phyloP scores from a whole-genome alignment of 495 filamentous ascomycete genomes.

The Pseudoneurospora amorphoporcata region DNA sequence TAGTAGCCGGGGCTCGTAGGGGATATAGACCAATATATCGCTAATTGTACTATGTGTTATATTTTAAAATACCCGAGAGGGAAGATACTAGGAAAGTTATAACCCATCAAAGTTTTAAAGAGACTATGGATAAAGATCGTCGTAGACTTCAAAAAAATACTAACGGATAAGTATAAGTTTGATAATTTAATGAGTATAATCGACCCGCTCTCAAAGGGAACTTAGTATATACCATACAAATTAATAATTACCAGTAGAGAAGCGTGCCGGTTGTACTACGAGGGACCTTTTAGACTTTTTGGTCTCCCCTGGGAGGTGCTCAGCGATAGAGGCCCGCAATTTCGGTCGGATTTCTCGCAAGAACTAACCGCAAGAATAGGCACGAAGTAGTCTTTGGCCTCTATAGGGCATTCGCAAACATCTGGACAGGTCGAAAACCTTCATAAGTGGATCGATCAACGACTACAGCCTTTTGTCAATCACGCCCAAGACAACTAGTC shows the following conservation, averaged over 20 bases:
- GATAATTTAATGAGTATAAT: not conserved
- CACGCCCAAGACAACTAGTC: not conserved
- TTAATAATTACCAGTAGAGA: no score
- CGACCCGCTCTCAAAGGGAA: no score
- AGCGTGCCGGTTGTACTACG: not conserved
- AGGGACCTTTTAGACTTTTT: not conserved
- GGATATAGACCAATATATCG: not conserved
- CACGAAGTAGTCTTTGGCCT: no score
- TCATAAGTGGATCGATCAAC: not conserved
- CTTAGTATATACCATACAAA: no score
- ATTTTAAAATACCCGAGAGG: not conserved
- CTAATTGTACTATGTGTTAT: not conserved
- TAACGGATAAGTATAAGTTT: not conserved
- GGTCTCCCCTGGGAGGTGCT: not conserved
- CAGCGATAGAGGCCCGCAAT: not conserved
- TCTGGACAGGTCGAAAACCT: not conserved
- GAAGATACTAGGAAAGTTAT: not conserved
- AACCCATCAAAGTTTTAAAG: not conserved
- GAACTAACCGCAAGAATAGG: not conserved
- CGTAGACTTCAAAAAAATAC: conserved; percentile 5
- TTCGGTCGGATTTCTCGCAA: not conserved
- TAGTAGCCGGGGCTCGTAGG: not conserved
- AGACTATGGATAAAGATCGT: not conserved
- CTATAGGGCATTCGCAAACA: no score
- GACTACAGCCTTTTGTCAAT: not conserved